Base-by-base conservation (phyloP, 108 stramenopile species). In the Discostella pseudostelligera region DNA sequence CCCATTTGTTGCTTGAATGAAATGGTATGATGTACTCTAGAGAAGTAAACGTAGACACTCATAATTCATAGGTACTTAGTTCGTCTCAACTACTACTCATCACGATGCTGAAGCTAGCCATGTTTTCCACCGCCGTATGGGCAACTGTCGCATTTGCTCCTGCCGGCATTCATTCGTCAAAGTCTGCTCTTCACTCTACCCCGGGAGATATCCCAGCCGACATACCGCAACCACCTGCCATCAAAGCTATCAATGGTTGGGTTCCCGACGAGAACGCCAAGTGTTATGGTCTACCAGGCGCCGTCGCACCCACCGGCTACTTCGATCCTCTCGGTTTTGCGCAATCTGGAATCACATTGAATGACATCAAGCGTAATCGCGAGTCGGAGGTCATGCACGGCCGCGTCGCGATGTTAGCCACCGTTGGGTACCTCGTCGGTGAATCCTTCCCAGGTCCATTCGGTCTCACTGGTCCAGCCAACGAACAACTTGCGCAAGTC, bases 301-400 rank as follows among this genome's bases (percentile, higher is more conserved):
- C 79, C 4, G 9, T 86, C 28, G 72, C 83, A 14, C 87, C 87
- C 10, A 63, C 76, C 4, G 79, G 81, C 46, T 71, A 58, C 70
- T 89, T 89, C 45, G 93, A 94, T 56, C 89, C 92, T 9, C 63
- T 89, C 9, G 85, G 85, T 9, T 85, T 94, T 25, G 80, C 87
- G 50, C 77, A 68, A 28, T 62, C 22, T 11, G 83, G 79, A n/a
- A 81, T 79, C 28, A 65, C 75, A 25, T 65, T 83, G 29, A 76
- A 76, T 36, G 79, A 77, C 43, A 65, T 87, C 47, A 84, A 84
- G 69, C 79, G 83, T 29, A 78, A 81, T 56, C 87, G 82, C 37
- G 87, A 87, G 54, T 84, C 89, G 10, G 86, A 90, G 54, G 81
- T 88, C 14, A 87, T 80, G 81, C 81, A 85, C 56, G 78, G 81